These are phyloP conservation scores for Penicillium antarcticum DNA, from an alignment of 495 filamentous ascomycete species.

Conservation along the genomic window DNA sequence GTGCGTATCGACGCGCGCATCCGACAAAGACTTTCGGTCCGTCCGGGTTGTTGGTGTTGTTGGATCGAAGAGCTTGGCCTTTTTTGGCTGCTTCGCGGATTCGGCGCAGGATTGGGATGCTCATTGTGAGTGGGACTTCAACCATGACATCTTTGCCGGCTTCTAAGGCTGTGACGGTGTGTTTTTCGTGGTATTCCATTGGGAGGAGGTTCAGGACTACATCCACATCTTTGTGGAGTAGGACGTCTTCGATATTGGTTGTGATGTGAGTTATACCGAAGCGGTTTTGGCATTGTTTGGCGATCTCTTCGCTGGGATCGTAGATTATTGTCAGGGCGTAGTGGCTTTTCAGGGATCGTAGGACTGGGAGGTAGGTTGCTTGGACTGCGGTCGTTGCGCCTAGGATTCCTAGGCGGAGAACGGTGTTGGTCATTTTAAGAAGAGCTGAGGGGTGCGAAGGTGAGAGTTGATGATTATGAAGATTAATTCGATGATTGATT, in stretches of 20 bases:
- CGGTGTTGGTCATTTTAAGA: not conserved
- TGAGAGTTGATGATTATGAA: not conserved
- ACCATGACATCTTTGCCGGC: constrained; percentile 53
- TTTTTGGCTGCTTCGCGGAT: constrained; percentile 40
- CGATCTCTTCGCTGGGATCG: constrained; percentile 26
- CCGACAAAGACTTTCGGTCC: constrained; percentile 50
- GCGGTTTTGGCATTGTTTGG: constrained; percentile 4
- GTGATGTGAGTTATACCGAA: constrained; percentile 13
- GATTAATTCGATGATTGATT: not conserved
- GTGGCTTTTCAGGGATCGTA: constrained; percentile 35
- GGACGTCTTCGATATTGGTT: constrained; percentile 9
- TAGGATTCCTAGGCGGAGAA: constrained; percentile 44
- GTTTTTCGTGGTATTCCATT: constrained; percentile 48
- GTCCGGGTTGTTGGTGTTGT: constrained; percentile 8
- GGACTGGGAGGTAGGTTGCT: constrained; percentile 47
- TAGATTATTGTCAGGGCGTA: constrained; percentile 42
- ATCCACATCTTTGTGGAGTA: constrained; percentile 32
- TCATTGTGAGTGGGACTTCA: constrained; percentile 51
- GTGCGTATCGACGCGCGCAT: constrained; percentile 53
- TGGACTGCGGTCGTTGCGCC: constrained; percentile 44
- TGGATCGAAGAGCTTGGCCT: not conserved
- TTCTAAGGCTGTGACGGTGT: constrained; percentile 47
- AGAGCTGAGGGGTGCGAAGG: not conserved
- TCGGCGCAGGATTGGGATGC: constrained; percentile 31
- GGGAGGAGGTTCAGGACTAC: constrained; percentile 50